Conservation (phyloP, 2,329 filamentous ascomycete genomes). For the Rasamsonia emersonii region DNA sequence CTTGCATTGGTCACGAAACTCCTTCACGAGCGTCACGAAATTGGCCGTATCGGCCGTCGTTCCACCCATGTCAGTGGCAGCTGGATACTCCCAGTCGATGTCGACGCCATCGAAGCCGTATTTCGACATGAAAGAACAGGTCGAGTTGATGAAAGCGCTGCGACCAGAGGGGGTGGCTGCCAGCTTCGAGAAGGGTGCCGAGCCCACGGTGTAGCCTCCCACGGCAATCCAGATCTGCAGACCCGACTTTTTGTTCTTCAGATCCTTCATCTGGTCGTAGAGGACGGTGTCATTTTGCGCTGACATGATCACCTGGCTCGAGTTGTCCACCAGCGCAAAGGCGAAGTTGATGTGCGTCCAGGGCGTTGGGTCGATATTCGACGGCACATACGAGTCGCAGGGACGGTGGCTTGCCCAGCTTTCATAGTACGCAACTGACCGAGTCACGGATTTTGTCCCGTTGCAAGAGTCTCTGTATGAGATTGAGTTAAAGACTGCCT, state of each 20-base stretch:
- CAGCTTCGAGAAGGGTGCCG: slow-evolving; percentile 9
- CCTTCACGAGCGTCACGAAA: slow-evolving; percentile 6
- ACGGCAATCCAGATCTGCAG: slow-evolving; percentile 25
- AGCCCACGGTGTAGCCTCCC: slow-evolving; percentile 11
- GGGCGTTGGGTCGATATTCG: slow-evolving; percentile 10
- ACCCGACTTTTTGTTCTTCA: slow-evolving; percentile 22
- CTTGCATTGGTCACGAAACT: slow-evolving; percentile 8
- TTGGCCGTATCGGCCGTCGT: slow-evolving; percentile 5
- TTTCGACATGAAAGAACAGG: slow-evolving; percentile 12
- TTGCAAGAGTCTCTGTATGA: neutral
- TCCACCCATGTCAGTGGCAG: slow-evolving; percentile 5
- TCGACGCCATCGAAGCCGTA: slow-evolving; percentile 18
- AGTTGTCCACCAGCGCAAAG: slow-evolving; percentile 36
- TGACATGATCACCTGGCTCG: slow-evolving; percentile 19
- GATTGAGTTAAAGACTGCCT: neutral
- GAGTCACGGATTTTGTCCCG: slow-evolving; percentile 3
- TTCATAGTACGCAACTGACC: slow-evolving; percentile 29
- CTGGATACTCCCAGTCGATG: slow-evolving; percentile 17
- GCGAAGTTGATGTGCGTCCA: slow-evolving; percentile 28
- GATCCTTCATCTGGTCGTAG: slow-evolving; percentile 17
- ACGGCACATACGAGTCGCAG: slow-evolving; percentile 8
- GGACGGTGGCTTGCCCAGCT: slow-evolving; percentile 14
- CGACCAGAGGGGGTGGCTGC: slow-evolving; percentile 6
- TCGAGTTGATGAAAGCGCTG: slow-evolving; percentile 8
- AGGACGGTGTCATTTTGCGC: slow-evolving; percentile 12